Percentiles rank a stretch among this genome's conserved stretches.
Evolutionary conservation across 805 yeast genomes (phyloP).

Genomic region (Kodamaea neixiangensis): DNA sequence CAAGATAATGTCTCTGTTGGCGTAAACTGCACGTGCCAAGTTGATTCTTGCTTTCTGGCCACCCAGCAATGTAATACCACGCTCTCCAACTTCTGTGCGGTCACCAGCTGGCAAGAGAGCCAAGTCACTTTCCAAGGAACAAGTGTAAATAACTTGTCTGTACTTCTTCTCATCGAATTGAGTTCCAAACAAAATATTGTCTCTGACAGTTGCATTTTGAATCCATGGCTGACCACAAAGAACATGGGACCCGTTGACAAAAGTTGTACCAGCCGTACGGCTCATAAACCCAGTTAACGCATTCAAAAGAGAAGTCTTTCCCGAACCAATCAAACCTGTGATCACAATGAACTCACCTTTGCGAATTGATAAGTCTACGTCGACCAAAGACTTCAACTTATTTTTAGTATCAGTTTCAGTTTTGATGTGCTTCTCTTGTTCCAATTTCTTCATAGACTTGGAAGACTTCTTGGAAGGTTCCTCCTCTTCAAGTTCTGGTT

Average conservation of each 20-base stretch:
- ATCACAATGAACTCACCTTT: conserved; percentile 73
- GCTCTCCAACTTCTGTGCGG: conserved; percentile 76
- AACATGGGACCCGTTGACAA: conserved; percentile 53
- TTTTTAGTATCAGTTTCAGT: not conserved
- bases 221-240: conserved; percentile 78
- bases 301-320: conserved; percentile 71
- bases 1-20: conserved; percentile 62
- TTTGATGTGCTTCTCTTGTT: too few relatives aligned
- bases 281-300: conserved; percentile 76
- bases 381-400: conserved; percentile 43
- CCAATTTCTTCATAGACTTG: conserved; percentile 9
- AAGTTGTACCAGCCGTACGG: conserved; percentile 51
- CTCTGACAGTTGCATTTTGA: conserved; percentile 75
- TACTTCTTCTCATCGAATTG: conserved; percentile 54
- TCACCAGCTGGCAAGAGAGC: conserved; percentile 73
- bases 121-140: conserved; percentile 68
- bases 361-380: conserved; percentile 54
- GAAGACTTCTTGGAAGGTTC: conserved; percentile 5
- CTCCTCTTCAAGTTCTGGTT: conserved; percentile 15
- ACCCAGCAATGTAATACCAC: conserved; percentile 85
- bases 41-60: conserved; percentile 85
- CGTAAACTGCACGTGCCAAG: conserved; percentile 77
- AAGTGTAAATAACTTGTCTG: conserved; percentile 57
- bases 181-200: conserved; percentile 70
- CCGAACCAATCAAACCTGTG: conserved; percentile 82